Base-by-base conservation (phyloP, 768 basidiomycete genomes). In the Suillus sp. region DNA sequence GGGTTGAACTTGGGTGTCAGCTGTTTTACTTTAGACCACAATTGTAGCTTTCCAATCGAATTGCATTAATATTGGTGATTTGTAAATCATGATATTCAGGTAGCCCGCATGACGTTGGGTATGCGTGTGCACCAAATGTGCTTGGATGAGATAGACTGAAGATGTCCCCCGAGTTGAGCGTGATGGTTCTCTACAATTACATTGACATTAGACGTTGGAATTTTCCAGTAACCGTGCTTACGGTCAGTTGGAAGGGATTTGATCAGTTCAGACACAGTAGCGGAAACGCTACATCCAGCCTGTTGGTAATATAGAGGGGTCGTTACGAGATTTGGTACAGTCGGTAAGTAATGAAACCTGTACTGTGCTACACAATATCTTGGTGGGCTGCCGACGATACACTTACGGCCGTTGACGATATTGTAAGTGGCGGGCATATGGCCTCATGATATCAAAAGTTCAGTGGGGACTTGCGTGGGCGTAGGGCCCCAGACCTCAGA, bases 21-120 rank as follows among this genome's bases (percentile, higher is more conserved):
- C 56, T 57, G 56, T 34, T 40, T 27, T 40, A 57, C 40, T 57
- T 27, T 57, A 57, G 10, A 18, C 38, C 25, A 40, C 25, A 27
- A 40, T 40, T 40, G 56, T 57, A 57, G 56, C 27, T 57, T 40
- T 57, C 38, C 25, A 27, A 30, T 40, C 4, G 18, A 38, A 57
- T 57, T 27, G 38, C 38, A 40, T 57, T 57, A n/a, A 40, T 40
- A 13, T 25, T 4, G 55, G 25, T 38, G 37, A 38, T 8, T 9
- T 22, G 35, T 56, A 22, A 35, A 14, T 55, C 34, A 9, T 20
- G 20, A 3, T 18, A 7, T 51, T 30, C 50, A 30, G 27, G 27
- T 10, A 51, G 50, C 50, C 25, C 14, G 47, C 25, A 25, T 10
- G 47, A 48, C 25, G 47, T 16, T 25, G 13, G 20, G 45, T 45